These are phyloP conservation scores for Salvia miltiorrhiza DNA, from an alignment of 257 asterid species.

Conservation along the genomic window DNA sequence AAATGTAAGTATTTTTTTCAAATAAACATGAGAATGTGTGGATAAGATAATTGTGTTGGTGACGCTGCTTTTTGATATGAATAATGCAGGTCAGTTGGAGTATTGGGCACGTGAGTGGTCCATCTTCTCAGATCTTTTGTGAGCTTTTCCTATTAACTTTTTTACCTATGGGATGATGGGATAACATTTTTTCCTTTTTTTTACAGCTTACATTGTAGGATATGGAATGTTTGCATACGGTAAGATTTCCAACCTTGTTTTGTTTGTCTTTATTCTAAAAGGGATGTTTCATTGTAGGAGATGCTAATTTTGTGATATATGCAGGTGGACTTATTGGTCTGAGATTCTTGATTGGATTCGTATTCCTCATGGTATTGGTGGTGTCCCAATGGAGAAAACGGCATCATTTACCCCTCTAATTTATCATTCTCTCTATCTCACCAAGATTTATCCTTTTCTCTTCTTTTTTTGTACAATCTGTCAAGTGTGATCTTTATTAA, in stretches of 20 bases:
- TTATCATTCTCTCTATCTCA: too few species aligned
- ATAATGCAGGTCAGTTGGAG: slow-evolving; percentile 40
- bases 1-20: slow-evolving; percentile 26
- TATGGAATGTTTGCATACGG: slow-evolving; percentile 23
- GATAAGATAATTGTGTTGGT: slow-evolving; percentile 14
- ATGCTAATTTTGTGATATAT: neutral
- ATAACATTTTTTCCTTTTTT: slow-evolving; percentile 8
- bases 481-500: neutral
- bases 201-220: slow-evolving; percentile 19
- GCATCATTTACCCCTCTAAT: slow-evolving; percentile 19
- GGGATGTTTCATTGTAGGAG: neutral
- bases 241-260: slow-evolving; percentile 22
- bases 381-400: slow-evolving; percentile 36
- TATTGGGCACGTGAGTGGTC: slow-evolving; percentile 38
- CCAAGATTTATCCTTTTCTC: neutral
- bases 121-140: neutral
- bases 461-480: neutral
- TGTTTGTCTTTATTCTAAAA: neutral
- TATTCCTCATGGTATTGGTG: slow-evolving; percentile 26
- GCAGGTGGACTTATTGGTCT: slow-evolving; percentile 29
- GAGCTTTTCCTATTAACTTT: neutral
- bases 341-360: slow-evolving; percentile 33
- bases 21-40: too few species aligned
- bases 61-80: slow-evolving; percentile 8
- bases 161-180: neutral